These are phyloP conservation scores for Asterophora lycoperdoides DNA, from an alignment of 768 basidiomycete species.

Conservation along the genomic window DNA sequence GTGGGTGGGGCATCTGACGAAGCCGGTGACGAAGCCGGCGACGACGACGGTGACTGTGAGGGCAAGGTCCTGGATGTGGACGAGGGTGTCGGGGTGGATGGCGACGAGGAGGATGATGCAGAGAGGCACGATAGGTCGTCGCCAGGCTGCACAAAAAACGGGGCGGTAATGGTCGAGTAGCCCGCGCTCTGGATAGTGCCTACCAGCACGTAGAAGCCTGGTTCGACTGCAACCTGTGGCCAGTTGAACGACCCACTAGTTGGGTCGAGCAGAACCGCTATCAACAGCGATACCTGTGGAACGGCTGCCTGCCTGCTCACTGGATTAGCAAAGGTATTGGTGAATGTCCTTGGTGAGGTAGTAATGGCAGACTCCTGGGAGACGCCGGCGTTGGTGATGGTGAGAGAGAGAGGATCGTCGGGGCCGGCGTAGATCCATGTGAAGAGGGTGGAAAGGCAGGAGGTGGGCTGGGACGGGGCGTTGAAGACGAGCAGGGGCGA, in stretches of 20 bases:
- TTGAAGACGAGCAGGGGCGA: conserved; percentile 21
- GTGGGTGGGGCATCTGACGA: conserved; percentile 11
- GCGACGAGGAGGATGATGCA: no score
- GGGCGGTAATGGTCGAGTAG: conserved; percentile 13
- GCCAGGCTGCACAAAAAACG: conserved; percentile 31
- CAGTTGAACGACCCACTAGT: conserved; percentile 31
- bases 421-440: conserved; percentile 39
- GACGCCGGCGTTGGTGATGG: conserved; percentile 37
- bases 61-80: conserved; percentile 1
- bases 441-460: conserved; percentile 26
- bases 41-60: no score
- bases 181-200: conserved; percentile 22
- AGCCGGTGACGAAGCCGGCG: conserved; percentile 9
- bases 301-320: no score
- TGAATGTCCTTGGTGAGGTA: conserved; percentile 7
- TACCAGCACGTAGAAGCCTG: conserved; percentile 45
- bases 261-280: conserved; percentile 31
- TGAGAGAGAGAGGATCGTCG: conserved; percentile 25
- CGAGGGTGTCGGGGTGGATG: conserved; percentile 14
- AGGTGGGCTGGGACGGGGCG: conserved; percentile 12
- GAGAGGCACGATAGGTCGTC: conserved; percentile 32
- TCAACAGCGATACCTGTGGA: conserved; percentile 12
- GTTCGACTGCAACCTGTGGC: conserved; percentile 40
- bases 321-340: conserved; percentile 5
- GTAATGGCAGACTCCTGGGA: conserved; percentile 17